Conservation (phyloP, 2,329 filamentous ascomycete species). For the Cercospora zeina region DNA sequence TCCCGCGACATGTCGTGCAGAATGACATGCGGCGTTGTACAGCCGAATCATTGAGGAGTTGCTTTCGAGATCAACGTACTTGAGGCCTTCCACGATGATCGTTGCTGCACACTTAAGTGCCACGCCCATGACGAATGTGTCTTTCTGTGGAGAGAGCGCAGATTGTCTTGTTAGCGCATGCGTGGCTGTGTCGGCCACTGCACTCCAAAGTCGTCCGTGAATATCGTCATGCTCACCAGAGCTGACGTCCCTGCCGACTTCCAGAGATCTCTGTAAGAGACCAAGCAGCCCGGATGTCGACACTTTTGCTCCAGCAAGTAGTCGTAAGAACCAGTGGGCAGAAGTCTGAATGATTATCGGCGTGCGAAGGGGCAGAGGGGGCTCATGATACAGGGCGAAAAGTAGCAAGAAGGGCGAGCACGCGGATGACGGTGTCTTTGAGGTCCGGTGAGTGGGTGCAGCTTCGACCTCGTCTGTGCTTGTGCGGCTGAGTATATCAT, state of each 20-base stretch:
- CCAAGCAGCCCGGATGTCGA: slow-evolving; percentile 24
- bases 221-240: slow-evolving; percentile 2
- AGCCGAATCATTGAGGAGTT: slow-evolving; percentile 23
- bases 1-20: slow-evolving; percentile 64
- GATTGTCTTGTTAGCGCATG: slow-evolving; percentile 14
- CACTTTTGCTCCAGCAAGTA: slow-evolving; percentile 24
- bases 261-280: slow-evolving; percentile 25
- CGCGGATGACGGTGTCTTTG: slow-evolving; percentile 54
- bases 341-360: slow-evolving; percentile 18
- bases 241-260: slow-evolving; percentile 6
- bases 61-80: slow-evolving; percentile 19
- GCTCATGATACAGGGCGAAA: slow-evolving; percentile 31
- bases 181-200: slow-evolving; percentile 22
- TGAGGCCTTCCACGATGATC: slow-evolving; percentile 65
- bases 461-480: slow-evolving; percentile 63
- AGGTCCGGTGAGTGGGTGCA: slow-evolving; percentile 59
- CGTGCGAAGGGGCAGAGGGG: slow-evolving; percentile 17
- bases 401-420: slow-evolving; percentile 63
- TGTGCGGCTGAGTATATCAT: slow-evolving; percentile 52
- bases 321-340: slow-evolving; percentile 25
- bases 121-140: slow-evolving; percentile 25
- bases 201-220: slow-evolving; percentile 23
- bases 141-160: slow-evolving; percentile 18
- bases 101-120: slow-evolving; percentile 66
- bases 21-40: slow-evolving; percentile 44